phyloP scores from a whole-genome alignment of 768 basidiomycete genomes.

The Mycena metata region DNA sequence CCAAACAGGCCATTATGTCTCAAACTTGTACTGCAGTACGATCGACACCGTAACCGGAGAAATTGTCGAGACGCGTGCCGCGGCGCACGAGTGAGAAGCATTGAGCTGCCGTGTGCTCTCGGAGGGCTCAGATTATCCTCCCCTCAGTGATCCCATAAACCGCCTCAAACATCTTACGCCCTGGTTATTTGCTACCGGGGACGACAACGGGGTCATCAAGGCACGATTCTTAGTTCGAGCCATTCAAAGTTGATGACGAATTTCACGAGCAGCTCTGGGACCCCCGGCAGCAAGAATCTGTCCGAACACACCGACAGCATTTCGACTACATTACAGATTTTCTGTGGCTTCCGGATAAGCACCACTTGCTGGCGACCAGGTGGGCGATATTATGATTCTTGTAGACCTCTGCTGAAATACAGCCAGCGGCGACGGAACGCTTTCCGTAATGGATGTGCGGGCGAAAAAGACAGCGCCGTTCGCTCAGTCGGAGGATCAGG shows the following conservation, averaged over 20 bases:
- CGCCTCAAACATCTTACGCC: conserved; percentile 81
- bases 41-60: conserved; percentile 76
- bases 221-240: conserved; percentile 54
- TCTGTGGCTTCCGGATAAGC: conserved; percentile 86
- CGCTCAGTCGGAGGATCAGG: conserved; percentile 94
- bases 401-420: conserved; percentile 6
- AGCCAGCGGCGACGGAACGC: conserved; percentile 88
- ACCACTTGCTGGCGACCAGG: conserved; percentile 91
- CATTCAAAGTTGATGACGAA: conserved; percentile 7
- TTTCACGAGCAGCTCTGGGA: conserved; percentile 83
- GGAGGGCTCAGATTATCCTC: conserved; percentile 51
- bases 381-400: conserved; percentile 47
- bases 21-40: conserved; percentile 55
- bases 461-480: conserved; percentile 83
- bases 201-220: conserved; percentile 96
- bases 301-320: conserved; percentile 85
- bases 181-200: conserved; percentile 85
- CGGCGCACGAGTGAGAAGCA: conserved; percentile 75
- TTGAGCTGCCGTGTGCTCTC: conserved; percentile 31
- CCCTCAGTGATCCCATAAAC: conserved; percentile 71
- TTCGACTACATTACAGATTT: conserved; percentile 97
- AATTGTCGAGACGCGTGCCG: conserved; percentile 60
- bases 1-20: conserved; percentile 23
- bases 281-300: conserved; percentile 73
- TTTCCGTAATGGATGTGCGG: conserved; percentile 93